Conservation (phyloP, 2,329 filamentous ascomycete genomes). For the Ramichloridium luteum region DNA sequence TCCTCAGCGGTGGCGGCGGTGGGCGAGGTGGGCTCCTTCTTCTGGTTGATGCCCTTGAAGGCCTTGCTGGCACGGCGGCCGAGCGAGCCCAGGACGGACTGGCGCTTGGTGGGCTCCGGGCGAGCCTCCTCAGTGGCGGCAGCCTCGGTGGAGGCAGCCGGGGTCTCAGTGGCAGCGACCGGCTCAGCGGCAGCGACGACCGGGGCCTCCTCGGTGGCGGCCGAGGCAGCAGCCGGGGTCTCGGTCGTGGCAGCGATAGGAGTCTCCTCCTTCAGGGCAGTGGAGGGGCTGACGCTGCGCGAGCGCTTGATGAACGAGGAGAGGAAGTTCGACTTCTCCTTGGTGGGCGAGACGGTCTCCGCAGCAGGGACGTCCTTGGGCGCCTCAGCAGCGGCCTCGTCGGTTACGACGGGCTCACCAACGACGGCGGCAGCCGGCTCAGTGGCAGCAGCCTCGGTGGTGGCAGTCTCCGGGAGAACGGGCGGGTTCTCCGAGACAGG, state of each 20-base stretch:
- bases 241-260: conserved; percentile 19
- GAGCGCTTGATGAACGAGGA: conserved; percentile 24
- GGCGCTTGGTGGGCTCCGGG: conserved; percentile 19
- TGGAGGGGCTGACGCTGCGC: conserved; percentile 26
- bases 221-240: conserved; percentile 13
- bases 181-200: conserved; percentile 21
- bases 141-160: conserved; percentile 13
- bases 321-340: conserved; percentile 26
- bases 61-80: conserved; percentile 26
- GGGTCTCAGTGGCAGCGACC: conserved; percentile 15
- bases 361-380: conserved; percentile 27
- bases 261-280: conserved; percentile 26
- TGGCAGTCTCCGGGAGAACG: conserved; percentile 27
- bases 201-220: conserved; percentile 20
- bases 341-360: conserved; percentile 23
- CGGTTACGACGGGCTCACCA: conserved; percentile 22
- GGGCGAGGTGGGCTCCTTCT: conserved; percentile 20
- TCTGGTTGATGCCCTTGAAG: conserved; percentile 19
- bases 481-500: conserved; percentile 26
- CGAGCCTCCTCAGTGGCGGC: conserved; percentile 13
- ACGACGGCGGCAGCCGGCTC: conserved; percentile 25
- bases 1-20: conserved; percentile 11
- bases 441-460: conserved; percentile 28
- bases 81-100: conserved; percentile 22
- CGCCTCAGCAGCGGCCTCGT: conserved; percentile 28